Conservation (phyloP, 192 early-diverging fungal species). For the Mortierella hygrophila region DNA sequence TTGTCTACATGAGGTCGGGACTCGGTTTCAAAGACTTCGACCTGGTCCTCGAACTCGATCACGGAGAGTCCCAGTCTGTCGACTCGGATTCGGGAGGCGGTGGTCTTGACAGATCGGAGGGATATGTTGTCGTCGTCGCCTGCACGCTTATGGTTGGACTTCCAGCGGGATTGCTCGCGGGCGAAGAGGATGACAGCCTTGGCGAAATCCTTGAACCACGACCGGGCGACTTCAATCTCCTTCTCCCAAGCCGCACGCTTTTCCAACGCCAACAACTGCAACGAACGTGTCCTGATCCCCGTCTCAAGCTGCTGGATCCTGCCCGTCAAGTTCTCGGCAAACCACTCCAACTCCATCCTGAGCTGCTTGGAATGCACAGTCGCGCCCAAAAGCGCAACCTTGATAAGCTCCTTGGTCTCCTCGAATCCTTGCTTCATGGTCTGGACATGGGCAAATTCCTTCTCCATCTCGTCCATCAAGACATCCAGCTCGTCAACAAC, state of each 20-base stretch:
- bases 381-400: slow-evolving; percentile 18
- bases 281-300: slow-evolving; percentile 27
- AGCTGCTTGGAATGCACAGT: slow-evolving; percentile 47
- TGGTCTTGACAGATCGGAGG: slow-evolving; percentile 37
- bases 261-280: slow-evolving; percentile 43
- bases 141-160: slow-evolving; percentile 23
- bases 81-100: slow-evolving; percentile 39
- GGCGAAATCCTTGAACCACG: slow-evolving; percentile 57
- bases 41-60: slow-evolving; percentile 48
- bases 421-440: slow-evolving; percentile 19
- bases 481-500: slow-evolving; percentile 48
- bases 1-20: slow-evolving; percentile 38
- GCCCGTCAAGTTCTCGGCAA: slow-evolving; percentile 15
- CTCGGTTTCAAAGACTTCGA: slow-evolving; percentile 49
- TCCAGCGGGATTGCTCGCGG: slow-evolving; percentile 36
- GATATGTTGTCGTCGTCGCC: slow-evolving; percentile 38
- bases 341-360: slow-evolving; percentile 40
- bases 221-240: slow-evolving; percentile 42
- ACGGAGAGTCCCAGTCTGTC: slow-evolving; percentile 39
- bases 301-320: slow-evolving; percentile 42
- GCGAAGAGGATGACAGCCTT: slow-evolving; percentile 53
- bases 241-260: slow-evolving; percentile 47
- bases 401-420: slow-evolving; percentile 21
- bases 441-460: slow-evolving; percentile 38
- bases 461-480: slow-evolving; percentile 44